Evolutionary conservation across 1,139 yeast genomes (phyloP), one percentile per base, ranked within the genome.

Genomic region (Magnusiomyces suaveolens): DNA sequence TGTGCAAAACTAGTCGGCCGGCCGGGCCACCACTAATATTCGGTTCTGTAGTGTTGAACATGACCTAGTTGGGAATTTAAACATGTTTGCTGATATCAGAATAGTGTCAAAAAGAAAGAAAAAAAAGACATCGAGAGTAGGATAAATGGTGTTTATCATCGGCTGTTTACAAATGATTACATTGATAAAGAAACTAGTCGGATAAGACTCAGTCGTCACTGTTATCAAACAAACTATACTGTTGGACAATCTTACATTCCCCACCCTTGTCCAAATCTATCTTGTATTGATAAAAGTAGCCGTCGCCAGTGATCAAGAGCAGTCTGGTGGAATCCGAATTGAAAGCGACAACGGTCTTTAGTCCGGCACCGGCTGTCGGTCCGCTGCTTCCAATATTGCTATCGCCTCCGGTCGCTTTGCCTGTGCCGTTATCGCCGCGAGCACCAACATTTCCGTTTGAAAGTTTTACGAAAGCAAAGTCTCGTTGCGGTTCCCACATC

Each of bases 251-350:
- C 46, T 85, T 82, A 69, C 98, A 90, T 65, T 92, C 97, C 3
- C 97, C 97, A 1, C 97, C 97, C 55, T 92, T 72, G 59, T 84
- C 95, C 0, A 94, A 84, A 64, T 90, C 95, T 56, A 92, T 74
- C 0, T 89, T 88, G 68, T 87, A 92, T 55, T 84, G 89, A 67
- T 86, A 88, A 63, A 87, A 85, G 59, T 79, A 78, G 0, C 98
- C 98, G 57, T 87, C 95, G 0, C 94, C 81, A 0, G 96, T 87
- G 3, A 89, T 85, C 21, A 90, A 96, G 62, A 83, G 76, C 1
- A 87, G 82, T 61, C 83, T 84, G 26, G 86, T 74, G 49, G 83
- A 71, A 43, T 74, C 76, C 60, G 80, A 72, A 46, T 77, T 70
- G n/a, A 72, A 61, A 1, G 73, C 67, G 64, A 71, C 69, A 58